phyloP scores from a whole-genome alignment of 495 filamentous ascomycete genomes.

The Neurospora africana region DNA sequence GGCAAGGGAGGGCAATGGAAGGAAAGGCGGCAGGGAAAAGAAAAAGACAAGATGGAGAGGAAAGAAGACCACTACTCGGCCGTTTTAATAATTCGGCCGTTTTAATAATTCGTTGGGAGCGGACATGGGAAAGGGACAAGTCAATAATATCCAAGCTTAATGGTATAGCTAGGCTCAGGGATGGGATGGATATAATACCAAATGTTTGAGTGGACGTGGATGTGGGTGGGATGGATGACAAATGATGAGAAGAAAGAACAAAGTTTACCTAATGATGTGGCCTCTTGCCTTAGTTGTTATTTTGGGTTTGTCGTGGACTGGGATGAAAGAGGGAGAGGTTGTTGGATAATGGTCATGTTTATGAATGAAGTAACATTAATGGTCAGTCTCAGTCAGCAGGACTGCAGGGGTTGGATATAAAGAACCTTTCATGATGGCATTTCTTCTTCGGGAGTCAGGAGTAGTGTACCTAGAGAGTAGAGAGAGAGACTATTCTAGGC shows the following conservation, averaged over 20 bases:
- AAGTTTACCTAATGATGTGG: not conserved
- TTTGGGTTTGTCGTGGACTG: not conserved
- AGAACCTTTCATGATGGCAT: not conserved
- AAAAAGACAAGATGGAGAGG: not conserved
- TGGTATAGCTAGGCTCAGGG: not conserved
- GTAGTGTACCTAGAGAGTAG: not conserved
- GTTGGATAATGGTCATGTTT: not conserved
- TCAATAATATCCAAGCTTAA: not conserved
- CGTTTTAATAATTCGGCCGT: not conserved
- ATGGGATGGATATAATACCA: not conserved
- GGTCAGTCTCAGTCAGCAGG: not conserved
- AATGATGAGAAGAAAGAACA: not conserved
- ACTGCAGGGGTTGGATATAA: not conserved
- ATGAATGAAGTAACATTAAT: not conserved
- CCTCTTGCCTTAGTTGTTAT: not conserved
- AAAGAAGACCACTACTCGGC: not conserved
- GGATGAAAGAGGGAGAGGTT: not conserved
- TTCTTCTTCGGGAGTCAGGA: not conserved
- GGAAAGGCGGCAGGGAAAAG: not conserved
- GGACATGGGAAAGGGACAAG: not conserved
- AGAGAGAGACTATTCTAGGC: not conserved
- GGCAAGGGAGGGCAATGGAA: not conserved
- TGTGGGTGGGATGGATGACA: not conserved
- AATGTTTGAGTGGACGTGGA: not conserved
- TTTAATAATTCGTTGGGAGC: not conserved